Evolutionary conservation across 768 basidiomycete species (phyloP), one percentile per base, ranked within the genome.

Genomic region (Amanita pallidorosea): DNA sequence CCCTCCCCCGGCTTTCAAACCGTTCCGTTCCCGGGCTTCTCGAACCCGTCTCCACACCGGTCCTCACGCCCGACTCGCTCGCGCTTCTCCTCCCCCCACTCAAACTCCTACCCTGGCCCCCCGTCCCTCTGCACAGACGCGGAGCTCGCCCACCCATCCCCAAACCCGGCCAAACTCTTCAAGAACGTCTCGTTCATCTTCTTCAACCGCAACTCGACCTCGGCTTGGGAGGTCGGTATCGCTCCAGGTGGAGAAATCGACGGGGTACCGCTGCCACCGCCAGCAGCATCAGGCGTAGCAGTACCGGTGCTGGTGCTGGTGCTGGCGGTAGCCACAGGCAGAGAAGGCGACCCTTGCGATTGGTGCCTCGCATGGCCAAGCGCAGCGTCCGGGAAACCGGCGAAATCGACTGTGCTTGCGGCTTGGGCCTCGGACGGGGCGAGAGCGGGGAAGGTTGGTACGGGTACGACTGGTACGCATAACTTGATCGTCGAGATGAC

Each of bases 171-270:
- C 29, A 88, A 64, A 44, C 80, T 83, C 50, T 73, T 75, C 57
- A 79, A 55, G 62, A 88, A 88, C 37, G 71, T 68, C 56, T 81
- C 81, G 52, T 85, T 78, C 85, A 88, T 83, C 64, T 71, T 70
- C 43, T 66, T 67, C 48, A 88, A 60, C 54, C 75, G 68, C 62
- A 79, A 80, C 47, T 85, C 83, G 2, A 88, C 78, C 51, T 81
- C 85, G 4, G 72, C 70, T 55, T 75, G 79, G 27, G 71, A 79
- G n/a, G 83, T 83, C 29, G 85, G 65, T 73, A 85, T 75, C 15
- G 79, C 72, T 7, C 75, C 77, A 49, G 50, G 40, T 3, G 40
- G 35, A 1, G 53, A 44, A 12, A 44, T 56, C 5, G 49, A 54
- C 5, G 49, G 33, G 33, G 35, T 29, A 2, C 35, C n/a, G n/a